phyloP scores from a whole-genome alignment of 805 yeast species.

The Candida multigemmis region DNA sequence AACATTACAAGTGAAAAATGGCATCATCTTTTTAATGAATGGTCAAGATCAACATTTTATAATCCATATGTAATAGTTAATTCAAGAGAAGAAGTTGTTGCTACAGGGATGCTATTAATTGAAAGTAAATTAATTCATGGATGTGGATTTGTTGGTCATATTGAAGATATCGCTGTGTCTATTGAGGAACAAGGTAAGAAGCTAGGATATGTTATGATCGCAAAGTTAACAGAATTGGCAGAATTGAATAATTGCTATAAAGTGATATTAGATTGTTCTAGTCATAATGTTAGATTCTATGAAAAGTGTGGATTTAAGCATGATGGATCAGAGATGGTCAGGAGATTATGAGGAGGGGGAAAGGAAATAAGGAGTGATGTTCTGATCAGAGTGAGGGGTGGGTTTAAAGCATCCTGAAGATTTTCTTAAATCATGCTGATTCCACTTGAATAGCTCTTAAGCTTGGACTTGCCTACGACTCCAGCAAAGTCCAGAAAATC shows the following conservation, averaged over 20 bases:
- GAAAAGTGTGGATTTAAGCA: slow-evolving; percentile 73
- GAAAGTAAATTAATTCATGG: slow-evolving; percentile 80
- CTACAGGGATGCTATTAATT: slow-evolving; percentile 72
- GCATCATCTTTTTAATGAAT: slow-evolving; percentile 40
- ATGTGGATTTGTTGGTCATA: slow-evolving; percentile 84
- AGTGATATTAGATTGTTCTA: slow-evolving; percentile 81
- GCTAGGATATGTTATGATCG: slow-evolving; percentile 64
- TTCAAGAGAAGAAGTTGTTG: slow-evolving; percentile 49
- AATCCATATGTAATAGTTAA: slow-evolving; percentile 62
- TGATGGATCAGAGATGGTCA: slow-evolving; percentile 71
- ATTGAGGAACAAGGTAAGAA: slow-evolving; percentile 72
- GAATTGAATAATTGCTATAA: slow-evolving; percentile 67
- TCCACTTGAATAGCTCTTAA: too few species aligned
- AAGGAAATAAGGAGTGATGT: too few species aligned
- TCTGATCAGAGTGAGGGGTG: too few species aligned
- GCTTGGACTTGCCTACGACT: too few species aligned
- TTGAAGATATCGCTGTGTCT: slow-evolving; percentile 87
- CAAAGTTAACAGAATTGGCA: slow-evolving; percentile 52
- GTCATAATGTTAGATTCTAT: slow-evolving; percentile 75
- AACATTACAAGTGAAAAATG: slow-evolving; percentile 46
- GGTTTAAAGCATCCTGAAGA: too few species aligned
- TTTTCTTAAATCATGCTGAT: too few species aligned
- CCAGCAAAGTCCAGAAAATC: too few species aligned
- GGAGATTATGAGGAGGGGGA: too few species aligned
- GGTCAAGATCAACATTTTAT: slow-evolving; percentile 53